Conservation (phyloP, 306 rosid species). For the Cucumis hystrix region DNA sequence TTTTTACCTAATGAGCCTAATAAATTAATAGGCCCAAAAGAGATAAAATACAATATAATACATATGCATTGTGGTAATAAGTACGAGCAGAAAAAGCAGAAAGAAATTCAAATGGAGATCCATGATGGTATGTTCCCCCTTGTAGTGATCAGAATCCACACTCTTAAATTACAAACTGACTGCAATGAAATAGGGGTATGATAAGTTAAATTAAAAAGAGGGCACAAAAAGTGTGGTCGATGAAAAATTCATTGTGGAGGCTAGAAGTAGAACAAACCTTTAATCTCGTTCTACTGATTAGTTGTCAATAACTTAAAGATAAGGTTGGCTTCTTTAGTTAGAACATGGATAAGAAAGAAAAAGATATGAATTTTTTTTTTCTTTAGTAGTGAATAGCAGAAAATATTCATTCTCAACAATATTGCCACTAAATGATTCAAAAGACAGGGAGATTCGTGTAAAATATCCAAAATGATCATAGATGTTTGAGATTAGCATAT, state of each 20-base stretch:
- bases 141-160: slow-evolving; percentile 20
- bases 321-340: slow-evolving; percentile 43
- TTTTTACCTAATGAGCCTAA: too few relatives aligned
- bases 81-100: too few relatives aligned
- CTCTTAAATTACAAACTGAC: slow-evolving; percentile 76
- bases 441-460: background rate
- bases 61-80: too few relatives aligned
- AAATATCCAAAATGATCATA: background rate
- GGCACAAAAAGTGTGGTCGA: background rate
- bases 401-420: background rate
- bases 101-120: too few relatives aligned
- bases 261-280: slow-evolving; percentile 23
- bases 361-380: background rate
- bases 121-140: too few relatives aligned
- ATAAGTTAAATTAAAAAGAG: background rate
- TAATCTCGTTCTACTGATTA: slow-evolving; percentile 47
- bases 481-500: background rate
- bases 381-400: background rate
- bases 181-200: slow-evolving; percentile 19
- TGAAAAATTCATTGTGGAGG: background rate
- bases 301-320: slow-evolving; percentile 38
- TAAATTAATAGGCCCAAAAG: too few relatives aligned
- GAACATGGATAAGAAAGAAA: slow-evolving; percentile 4
- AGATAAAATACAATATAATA: too few relatives aligned
- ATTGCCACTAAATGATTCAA: background rate